These are phyloP conservation scores for Myxozyma kluyveri DNA, from an alignment of 805 yeast species.

Conservation along the genomic window DNA sequence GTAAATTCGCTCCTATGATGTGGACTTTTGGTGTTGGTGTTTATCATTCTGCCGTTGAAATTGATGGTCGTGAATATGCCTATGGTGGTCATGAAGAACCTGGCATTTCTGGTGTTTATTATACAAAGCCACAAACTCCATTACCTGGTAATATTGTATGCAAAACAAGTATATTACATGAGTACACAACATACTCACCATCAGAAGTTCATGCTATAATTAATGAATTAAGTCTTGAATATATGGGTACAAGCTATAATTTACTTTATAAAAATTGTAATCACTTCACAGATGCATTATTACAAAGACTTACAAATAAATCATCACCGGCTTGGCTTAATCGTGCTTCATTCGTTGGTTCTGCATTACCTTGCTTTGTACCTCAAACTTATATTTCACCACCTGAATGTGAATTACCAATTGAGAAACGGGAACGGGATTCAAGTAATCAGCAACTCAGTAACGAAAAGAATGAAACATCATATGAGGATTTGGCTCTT, in stretches of 20 bases:
- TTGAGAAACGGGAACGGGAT: not conserved
- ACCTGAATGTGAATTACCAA: slow-evolving; percentile 16
- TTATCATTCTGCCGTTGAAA: slow-evolving; percentile 30
- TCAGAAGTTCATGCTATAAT: slow-evolving; percentile 27
- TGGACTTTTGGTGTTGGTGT: slow-evolving; percentile 30
- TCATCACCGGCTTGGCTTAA: slow-evolving; percentile 28
- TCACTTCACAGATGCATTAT: slow-evolving; percentile 24
- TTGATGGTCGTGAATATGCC: slow-evolving; percentile 29
- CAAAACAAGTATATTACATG: slow-evolving; percentile 21
- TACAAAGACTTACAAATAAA: slow-evolving; percentile 15
- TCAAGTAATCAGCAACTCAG: not conserved
- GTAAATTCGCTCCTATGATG: slow-evolving; percentile 22
- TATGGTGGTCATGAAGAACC: slow-evolving; percentile 29
- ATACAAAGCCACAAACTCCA: slow-evolving; percentile 22
- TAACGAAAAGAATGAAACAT: slow-evolving; percentile 4
- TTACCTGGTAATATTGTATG: slow-evolving; percentile 25
- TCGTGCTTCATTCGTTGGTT: slow-evolving; percentile 23
- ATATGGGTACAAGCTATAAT: slow-evolving; percentile 27
- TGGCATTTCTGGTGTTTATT: slow-evolving; percentile 29
- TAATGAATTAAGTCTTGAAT: slow-evolving; percentile 23
- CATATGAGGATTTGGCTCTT: slow-evolving; percentile 9
- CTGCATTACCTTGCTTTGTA: slow-evolving; percentile 23
- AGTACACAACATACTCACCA: slow-evolving; percentile 20
- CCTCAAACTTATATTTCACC: slow-evolving; percentile 23
- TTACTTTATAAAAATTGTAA: slow-evolving; percentile 28